Conservation (phyloP, 306 rosid species). For the Vigna radiata region DNA sequence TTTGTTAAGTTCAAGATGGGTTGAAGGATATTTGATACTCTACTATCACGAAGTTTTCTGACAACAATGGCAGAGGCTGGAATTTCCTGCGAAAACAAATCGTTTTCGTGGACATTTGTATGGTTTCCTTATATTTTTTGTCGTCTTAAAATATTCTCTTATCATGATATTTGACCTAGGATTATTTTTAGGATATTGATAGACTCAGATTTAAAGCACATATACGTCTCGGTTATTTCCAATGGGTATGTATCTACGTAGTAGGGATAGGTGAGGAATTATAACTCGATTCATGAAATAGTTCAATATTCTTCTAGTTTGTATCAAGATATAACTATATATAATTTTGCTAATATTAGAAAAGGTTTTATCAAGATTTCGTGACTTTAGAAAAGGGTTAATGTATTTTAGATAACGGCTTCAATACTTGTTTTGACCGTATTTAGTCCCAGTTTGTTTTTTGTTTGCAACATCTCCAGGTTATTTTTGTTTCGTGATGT, state of each 20-base stretch:
- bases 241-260: conserved; percentile 17
- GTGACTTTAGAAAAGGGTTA: no score
- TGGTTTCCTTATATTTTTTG: neutral
- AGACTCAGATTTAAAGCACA: conserved; percentile 26
- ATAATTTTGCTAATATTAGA: no score
- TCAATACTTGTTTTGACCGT: no score
- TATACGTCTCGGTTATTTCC: conserved; percentile 27
- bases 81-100: conserved; percentile 13
- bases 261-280: conserved; percentile 16
- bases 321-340: no score
- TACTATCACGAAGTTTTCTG: conserved; percentile 43
- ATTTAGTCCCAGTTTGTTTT: no score
- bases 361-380: no score
- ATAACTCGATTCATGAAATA: conserved; percentile 4
- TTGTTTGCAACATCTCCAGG: no score
- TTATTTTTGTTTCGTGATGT: no score
- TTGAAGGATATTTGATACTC: conserved; percentile 42
- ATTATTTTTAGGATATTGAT: conserved; percentile 42
- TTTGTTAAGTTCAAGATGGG: conserved; percentile 30
- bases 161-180: conserved; percentile 20
- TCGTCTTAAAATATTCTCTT: neutral
- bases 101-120: neutral
- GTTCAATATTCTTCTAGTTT: no score
- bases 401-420: no score
- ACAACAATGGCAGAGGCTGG: conserved; percentile 41